Evolutionary conservation across 2,329 filamentous ascomycete genomes (phyloP).

Genomic region (Colletotrichum cereale): DNA sequence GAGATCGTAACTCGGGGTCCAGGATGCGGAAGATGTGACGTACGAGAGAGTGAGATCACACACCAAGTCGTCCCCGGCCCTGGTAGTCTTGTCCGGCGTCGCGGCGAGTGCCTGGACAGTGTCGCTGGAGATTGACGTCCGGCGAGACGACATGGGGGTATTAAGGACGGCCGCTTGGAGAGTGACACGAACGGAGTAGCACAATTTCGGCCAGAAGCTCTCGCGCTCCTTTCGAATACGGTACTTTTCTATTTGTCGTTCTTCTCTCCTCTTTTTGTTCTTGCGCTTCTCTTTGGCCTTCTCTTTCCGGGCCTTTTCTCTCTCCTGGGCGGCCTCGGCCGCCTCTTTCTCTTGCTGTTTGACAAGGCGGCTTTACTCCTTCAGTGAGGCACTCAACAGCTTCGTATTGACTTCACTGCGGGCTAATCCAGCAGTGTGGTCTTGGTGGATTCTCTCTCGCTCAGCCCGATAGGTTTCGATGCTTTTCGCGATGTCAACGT

Average conservation of each 20-base stretch:
- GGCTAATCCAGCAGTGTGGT: constrained; percentile 52
- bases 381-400: constrained; percentile 48
- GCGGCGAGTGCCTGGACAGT: constrained; percentile 59
- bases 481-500: constrained; percentile 51
- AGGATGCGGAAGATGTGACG: constrained; percentile 68
- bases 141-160: constrained; percentile 62
- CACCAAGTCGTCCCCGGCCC: constrained; percentile 40
- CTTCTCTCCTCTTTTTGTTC: constrained; percentile 51
- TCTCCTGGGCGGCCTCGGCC: neutral
- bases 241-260: constrained; percentile 56
- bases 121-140: constrained; percentile 65
- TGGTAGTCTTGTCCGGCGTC: constrained; percentile 49
- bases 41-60: constrained; percentile 70
- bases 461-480: constrained; percentile 58
- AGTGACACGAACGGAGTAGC: constrained; percentile 64
- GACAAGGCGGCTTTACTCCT: constrained; percentile 49
- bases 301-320: neutral
- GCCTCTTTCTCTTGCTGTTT: constrained; percentile 17
- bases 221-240: constrained; percentile 59
- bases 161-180: constrained; percentile 59
- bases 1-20: constrained; percentile 73
- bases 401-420: constrained; percentile 47
- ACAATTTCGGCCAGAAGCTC: constrained; percentile 63
- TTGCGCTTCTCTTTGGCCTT: constrained; percentile 48
- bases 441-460: constrained; percentile 56